Base-by-base conservation (phyloP, 345 rosid species). In the Brassica juncea region DNA sequence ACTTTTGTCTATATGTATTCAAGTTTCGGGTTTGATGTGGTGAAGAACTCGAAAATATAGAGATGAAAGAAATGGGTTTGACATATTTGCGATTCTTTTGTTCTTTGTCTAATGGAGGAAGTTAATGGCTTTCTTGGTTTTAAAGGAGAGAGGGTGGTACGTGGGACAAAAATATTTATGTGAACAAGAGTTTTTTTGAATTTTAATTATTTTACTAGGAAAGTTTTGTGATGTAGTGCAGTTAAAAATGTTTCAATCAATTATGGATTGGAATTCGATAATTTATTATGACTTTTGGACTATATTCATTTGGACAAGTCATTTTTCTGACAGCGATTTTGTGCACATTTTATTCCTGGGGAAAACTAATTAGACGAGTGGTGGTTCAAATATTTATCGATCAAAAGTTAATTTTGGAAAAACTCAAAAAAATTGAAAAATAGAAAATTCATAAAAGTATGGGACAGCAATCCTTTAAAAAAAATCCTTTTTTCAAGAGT, bases 1-100 rank as follows among this genome's bases (percentile, higher is more conserved):
- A 2, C 27, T 8, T 32, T 28, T 9, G 5, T 70, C 11, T 64
- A 14, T 16, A 3, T 64, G 16, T 34, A 19, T 66, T 76, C 16
- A 62, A 47, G 63, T n/a, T 67, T 27, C 49, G 59, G 72, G 69
- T 68, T 82, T 77, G 84, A 27, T 74, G 65, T 76, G 88, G 80
- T 89, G 91, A 72, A 90, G 86, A 19, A 91, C 94, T 70, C 89
- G 91, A 80, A 69, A 88, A 82, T 84, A 86, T 19, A 70, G 84
- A 81, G 85, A 86, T 54, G 65, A 87, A 83, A 69, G 86, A 79
- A 71, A 74, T 39, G 85, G 82, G 28, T 59, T 71, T 73, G 39
- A 76, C 91, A 86, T 88, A 82, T 84, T 85, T 80, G 77, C 71
- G 81, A 62, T 77, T 72, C 16, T 73, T 19, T 66, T 61, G 72